Conservation (phyloP, 768 basidiomycete genomes). For the Boletus bicolor region DNA sequence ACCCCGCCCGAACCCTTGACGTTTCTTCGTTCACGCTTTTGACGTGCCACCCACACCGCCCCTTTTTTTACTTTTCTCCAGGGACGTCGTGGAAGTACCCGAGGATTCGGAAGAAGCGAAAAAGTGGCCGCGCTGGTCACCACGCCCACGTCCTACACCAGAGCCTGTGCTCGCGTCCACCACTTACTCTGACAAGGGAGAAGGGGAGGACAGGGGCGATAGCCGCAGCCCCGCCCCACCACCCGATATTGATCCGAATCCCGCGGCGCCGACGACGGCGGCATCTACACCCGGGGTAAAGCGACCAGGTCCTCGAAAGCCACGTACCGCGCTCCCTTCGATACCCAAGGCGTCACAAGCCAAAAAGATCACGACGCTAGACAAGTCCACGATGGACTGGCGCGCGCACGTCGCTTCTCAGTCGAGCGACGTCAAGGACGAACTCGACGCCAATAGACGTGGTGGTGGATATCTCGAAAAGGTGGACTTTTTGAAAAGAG, state of each 20-base stretch:
- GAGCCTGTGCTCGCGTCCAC: not conserved
- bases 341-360: constrained; percentile 54
- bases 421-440: constrained; percentile 51
- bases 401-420: constrained; percentile 54
- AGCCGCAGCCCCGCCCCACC: not conserved
- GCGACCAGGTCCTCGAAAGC: constrained; percentile 64
- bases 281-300: constrained; percentile 21
- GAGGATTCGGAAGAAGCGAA: constrained; percentile 73
- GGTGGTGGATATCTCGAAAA: constrained; percentile 83
- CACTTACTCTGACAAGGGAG: constrained; percentile 3
- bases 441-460: constrained; percentile 70
- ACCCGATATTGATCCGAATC: not conserved
- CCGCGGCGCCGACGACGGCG: not conserved
- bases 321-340: constrained; percentile 53
- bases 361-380: constrained; percentile 79
- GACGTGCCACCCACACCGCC: not conserved
- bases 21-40: not conserved
- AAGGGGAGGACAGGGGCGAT: not conserved
- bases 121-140: constrained; percentile 62
- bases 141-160: not conserved
- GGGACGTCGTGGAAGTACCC: constrained; percentile 71
- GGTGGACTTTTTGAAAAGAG: constrained; percentile 77
- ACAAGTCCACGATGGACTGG: constrained; percentile 90
- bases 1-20: not conserved
- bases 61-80: constrained; percentile 21